Conservation (phyloP, 257 asterid species). For the Nicotiana attenuata region DNA sequence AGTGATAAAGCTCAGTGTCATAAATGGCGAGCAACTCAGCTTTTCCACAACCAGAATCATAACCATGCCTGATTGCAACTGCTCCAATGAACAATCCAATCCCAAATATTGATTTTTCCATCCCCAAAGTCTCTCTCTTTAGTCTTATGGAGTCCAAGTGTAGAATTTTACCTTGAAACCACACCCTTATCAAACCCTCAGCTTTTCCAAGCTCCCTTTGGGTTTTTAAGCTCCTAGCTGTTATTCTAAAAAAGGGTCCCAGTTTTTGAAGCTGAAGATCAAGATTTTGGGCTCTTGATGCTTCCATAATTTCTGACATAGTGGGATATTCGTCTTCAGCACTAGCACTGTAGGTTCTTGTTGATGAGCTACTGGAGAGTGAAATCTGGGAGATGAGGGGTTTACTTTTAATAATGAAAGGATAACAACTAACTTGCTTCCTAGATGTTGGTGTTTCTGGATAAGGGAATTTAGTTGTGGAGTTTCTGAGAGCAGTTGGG, state of each 20-base stretch:
- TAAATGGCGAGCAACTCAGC: constrained; percentile 90
- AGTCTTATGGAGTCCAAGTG: constrained; percentile 74
- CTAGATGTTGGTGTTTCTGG: neutral
- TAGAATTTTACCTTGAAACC: constrained; percentile 74
- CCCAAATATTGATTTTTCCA: constrained; percentile 87
- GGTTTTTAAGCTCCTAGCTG: constrained; percentile 48
- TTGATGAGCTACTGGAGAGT: neutral
- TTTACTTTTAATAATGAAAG: neutral
- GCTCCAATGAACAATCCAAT: constrained; percentile 92
- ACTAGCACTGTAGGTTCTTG: neutral
- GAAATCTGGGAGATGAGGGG: neutral
- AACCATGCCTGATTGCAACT: constrained; percentile 74
- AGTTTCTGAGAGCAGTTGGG: neutral
- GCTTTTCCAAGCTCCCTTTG: constrained; percentile 60
- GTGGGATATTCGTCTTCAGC: constrained; percentile 40
- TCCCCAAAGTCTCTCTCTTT: constrained; percentile 56
- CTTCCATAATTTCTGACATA: constrained; percentile 63
- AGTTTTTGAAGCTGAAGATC: constrained; percentile 50
- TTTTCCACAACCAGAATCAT: constrained; percentile 58
- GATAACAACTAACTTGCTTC: neutral
- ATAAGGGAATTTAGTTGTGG: neutral
- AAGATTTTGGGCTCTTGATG: constrained; percentile 71
- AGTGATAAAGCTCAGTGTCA: constrained; percentile 71
- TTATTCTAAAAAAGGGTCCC: constrained; percentile 83
- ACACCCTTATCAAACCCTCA: constrained; percentile 68